These are phyloP conservation scores for Aureobasidium zeae DNA, from an alignment of 2,329 filamentous ascomycete genomes.

Conservation along the genomic window DNA sequence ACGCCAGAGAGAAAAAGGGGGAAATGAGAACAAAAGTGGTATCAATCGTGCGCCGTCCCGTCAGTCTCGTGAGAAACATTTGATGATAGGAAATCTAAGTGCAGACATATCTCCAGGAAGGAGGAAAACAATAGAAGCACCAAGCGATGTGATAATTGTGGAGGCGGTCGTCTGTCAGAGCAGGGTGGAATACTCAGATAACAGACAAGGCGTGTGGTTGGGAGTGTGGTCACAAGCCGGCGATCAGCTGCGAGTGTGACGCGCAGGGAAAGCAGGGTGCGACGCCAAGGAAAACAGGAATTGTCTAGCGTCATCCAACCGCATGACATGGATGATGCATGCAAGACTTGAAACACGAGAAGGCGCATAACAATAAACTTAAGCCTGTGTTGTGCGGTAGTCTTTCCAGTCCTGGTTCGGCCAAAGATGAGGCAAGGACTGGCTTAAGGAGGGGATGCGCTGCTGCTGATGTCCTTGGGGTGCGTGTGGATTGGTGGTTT, in stretches of 20 bases:
- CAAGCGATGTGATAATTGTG: background rate
- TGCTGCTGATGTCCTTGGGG: conserved; percentile 16
- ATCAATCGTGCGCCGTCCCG: conserved; percentile 10
- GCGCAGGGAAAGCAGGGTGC: conserved; percentile 6
- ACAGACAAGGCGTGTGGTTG: conserved; percentile 1
- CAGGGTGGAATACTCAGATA: too few species aligned
- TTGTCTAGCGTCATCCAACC: conserved; percentile 2
- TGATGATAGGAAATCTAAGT: conserved; percentile 6
- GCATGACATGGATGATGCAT: conserved; percentile 9
- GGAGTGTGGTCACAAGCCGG: conserved; percentile 8
- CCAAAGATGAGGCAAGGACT: conserved; percentile 14
- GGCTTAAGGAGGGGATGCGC: conserved; percentile 19
- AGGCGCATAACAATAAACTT: conserved; percentile 2
- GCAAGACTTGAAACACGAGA: conserved; percentile 6
- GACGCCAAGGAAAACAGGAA: conserved; percentile 11
- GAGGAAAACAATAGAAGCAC: background rate
- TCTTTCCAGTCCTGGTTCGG: conserved; percentile 16
- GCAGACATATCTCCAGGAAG: conserved; percentile 4
- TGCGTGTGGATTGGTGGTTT: conserved; percentile 9
- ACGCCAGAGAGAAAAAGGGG: background rate
- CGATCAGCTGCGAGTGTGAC: conserved; percentile 14
- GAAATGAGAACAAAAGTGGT: conserved; percentile 1
- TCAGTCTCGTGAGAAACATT: conserved; percentile 12
- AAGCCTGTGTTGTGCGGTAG: conserved; percentile 16
- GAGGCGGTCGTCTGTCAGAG: too few species aligned